Evolutionary conservation across 2,329 filamentous ascomycete genomes (phyloP).

Genomic region (Didymella sp.): DNA sequence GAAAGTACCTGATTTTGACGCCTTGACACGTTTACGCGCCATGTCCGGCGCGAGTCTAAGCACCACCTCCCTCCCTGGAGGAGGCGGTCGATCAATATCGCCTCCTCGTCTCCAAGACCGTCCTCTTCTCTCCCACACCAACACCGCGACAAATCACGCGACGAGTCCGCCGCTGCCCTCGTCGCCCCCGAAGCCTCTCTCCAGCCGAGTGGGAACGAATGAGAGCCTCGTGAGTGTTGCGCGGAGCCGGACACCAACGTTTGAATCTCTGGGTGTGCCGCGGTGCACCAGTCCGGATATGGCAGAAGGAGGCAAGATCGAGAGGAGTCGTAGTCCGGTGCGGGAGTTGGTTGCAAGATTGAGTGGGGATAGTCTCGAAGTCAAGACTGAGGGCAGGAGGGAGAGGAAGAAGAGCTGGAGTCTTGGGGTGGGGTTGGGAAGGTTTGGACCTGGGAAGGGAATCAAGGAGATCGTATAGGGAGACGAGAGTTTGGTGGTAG

Average conservation of each 20-base stretch:
- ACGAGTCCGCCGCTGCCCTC: neutral
- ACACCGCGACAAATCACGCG: neutral
- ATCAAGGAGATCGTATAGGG: conserved; percentile 37
- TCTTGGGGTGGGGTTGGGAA: conserved; percentile 29
- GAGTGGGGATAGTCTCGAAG: conserved; percentile 22
- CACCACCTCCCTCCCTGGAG: conserved; percentile 34
- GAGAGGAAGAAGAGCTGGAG: conserved; percentile 41
- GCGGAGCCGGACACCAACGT: conserved; percentile 10
- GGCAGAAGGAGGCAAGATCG: neutral
- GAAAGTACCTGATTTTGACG: neutral
- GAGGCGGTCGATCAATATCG: conserved; percentile 23
- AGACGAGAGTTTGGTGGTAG: no score
- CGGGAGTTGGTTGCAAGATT: conserved; percentile 20
- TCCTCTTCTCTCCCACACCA: neutral
- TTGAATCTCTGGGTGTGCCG: conserved; percentile 16
- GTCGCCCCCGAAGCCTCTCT: neutral
- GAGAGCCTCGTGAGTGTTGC: neutral
- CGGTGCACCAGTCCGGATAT: neutral
- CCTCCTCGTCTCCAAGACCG: conserved; percentile 13
- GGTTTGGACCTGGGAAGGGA: conserved; percentile 33
- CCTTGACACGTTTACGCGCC: conserved; percentile 7
- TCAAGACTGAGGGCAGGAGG: conserved; percentile 20
- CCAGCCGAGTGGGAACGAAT: neutral
- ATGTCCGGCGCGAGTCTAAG: conserved; percentile 19
- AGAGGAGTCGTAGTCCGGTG: conserved; percentile 4